These are phyloP conservation scores for Pseudoturritis turrita DNA, from an alignment of 345 rosid species.

Conservation along the genomic window DNA sequence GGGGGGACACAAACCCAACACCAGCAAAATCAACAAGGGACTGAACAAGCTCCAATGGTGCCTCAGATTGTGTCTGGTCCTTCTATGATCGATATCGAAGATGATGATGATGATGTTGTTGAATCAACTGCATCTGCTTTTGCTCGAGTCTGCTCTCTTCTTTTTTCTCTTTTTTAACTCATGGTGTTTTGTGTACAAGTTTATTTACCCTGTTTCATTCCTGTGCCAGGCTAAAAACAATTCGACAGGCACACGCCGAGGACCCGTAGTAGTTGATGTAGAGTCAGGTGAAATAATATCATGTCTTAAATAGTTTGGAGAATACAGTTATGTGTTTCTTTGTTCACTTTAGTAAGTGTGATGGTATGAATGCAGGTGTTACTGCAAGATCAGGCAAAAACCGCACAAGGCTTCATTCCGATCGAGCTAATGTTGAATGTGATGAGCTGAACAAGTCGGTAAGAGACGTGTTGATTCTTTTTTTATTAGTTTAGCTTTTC, in stretches of 20 bases:
- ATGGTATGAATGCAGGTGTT: conserved; percentile 14
- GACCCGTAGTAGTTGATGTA: conserved; percentile 48
- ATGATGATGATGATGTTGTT: conserved; percentile 79
- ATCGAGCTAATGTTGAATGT: conserved; percentile 8
- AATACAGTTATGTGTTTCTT: too few relatives aligned
- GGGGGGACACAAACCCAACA: neutral
- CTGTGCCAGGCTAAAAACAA: conserved; percentile 67
- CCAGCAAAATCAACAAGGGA: conserved; percentile 19
- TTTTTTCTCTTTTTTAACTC: neutral
- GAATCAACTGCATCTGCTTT: conserved; percentile 74
- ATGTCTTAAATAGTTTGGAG: too few relatives aligned
- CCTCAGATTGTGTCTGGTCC: conserved; percentile 25
- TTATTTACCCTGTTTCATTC: conserved; percentile 7
- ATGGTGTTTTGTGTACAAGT: neutral
- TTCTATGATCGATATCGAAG: conserved; percentile 18
- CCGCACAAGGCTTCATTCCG: conserved; percentile 8
- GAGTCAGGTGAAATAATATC: conserved; percentile 87
- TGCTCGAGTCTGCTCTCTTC: conserved; percentile 48
- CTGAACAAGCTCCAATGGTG: neutral
- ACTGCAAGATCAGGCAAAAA: neutral
- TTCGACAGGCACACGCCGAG: conserved; percentile 45
- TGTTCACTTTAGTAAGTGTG: conserved; percentile 11
- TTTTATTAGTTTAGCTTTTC: neutral
- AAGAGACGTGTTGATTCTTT: neutral
- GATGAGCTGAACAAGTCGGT: conserved; percentile 12